Evolutionary conservation across 2,329 filamentous ascomycete species (phyloP), one percentile per base, ranked within the genome.

Genomic region (Aspergillus sp.): DNA sequence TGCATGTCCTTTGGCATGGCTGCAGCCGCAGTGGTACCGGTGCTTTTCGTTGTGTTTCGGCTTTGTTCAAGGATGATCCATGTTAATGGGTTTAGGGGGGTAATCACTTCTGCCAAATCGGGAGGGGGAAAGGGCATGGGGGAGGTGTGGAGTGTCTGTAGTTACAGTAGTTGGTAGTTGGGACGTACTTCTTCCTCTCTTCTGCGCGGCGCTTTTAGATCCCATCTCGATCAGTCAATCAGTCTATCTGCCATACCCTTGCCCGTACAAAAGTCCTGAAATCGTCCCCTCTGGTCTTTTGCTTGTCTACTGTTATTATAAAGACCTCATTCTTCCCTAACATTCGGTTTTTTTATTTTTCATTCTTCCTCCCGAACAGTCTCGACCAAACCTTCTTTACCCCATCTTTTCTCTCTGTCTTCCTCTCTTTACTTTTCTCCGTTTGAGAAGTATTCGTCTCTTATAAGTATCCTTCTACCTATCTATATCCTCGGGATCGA

Each of bases 1-100:
- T 65, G 61, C 65, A 67, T 59, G 63, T 55, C 58, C 56, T 52
- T 57, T 52, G 16, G 56, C 54, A 65, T 57, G 60, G 56, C 55
- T 65, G 59, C 64, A 65, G 59, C 56, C 47, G 56, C 55, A 59
- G 20, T 45, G 32, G 32, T 10, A 12, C 32, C 11, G 32, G 32
- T 36, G 32, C 14, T 36, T 36, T 36, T 36, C 32, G 32, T 18
- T 26, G 12, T 50, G 29, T 53, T 53, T 45, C 31, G 46, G 46
- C 47, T 31, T 45, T 51, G 20, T 49, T 31, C 42, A 47, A 49
- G 53, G 53, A 55, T 55, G 20, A 55, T 55, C 53, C 53, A 47
- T 55, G 53, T 31, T 45, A 42, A 22, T 24, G 53, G 53, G 20
- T 20, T 55, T 42, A n/a, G 53, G 22, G 32, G n/a, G 39, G 39